These are phyloP conservation scores for Colletotrichum phormii DNA, from an alignment of 2,329 filamentous ascomycete species.

Conservation along the genomic window DNA sequence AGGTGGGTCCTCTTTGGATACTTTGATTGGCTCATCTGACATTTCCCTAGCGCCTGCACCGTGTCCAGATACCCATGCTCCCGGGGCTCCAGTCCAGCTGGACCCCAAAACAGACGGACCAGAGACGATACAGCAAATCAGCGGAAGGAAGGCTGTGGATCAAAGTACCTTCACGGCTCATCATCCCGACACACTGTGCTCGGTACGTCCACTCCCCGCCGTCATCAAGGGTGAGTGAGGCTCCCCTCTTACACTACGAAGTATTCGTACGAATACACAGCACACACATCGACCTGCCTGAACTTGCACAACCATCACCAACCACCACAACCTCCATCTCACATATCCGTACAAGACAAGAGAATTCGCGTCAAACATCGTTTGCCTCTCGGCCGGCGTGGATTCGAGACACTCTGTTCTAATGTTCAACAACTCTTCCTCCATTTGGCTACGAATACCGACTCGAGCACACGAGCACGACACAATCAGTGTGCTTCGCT, in stretches of 20 bases:
- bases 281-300: not conserved
- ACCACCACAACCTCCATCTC: not conserved
- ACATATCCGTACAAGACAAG: not conserved
- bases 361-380: not conserved
- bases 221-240: not conserved
- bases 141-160: not conserved
- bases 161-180: not conserved
- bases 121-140: not conserved
- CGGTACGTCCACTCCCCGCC: no score
- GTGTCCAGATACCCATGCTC: not conserved
- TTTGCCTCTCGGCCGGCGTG: not conserved
- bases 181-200: not conserved
- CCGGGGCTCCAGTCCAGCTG: no score
- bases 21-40: not conserved
- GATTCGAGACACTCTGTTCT: not conserved
- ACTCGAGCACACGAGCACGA: not conserved
- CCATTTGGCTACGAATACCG: not conserved
- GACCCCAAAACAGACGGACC: not conserved
- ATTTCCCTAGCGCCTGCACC: not conserved
- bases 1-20: not conserved
- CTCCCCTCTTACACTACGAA: not conserved
- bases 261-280: no score
- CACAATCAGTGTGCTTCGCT: constrained; percentile 4
- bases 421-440: not conserved
- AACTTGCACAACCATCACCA: not conserved